Evolutionary conservation across 495 filamentous ascomycete species (phyloP).

Genomic region (Parathielavia appendiculata): DNA sequence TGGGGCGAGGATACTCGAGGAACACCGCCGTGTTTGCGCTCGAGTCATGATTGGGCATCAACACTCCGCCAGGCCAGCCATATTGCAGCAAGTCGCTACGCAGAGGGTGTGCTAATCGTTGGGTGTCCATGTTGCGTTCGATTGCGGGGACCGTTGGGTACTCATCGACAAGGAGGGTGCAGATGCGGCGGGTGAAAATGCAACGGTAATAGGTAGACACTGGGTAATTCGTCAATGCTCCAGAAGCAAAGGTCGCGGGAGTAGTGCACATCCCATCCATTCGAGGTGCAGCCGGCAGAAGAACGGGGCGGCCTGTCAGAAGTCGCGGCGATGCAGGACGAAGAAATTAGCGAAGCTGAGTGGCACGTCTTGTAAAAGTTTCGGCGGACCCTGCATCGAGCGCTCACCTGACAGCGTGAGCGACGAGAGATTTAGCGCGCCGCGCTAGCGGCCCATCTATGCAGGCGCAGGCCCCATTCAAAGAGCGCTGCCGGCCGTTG

Average conservation of each 20-base stretch:
- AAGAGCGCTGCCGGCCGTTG: constrained; percentile 1
- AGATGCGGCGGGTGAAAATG: constrained; percentile 17
- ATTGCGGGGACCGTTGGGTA: constrained; percentile 31
- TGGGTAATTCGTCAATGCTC: constrained; percentile 26
- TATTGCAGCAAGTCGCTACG: neutral
- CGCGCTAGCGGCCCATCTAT: constrained; percentile 5
- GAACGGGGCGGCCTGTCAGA: constrained; percentile 33
- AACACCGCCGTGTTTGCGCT: constrained; percentile 27
- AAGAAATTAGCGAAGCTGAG: constrained; percentile 24
- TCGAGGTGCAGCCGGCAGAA: constrained; percentile 15
- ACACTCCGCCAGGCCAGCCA: neutral
- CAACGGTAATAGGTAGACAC: constrained; percentile 22
- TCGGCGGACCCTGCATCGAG: constrained; percentile 22
- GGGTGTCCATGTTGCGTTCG: constrained; percentile 25
- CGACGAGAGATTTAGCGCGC: constrained; percentile 23
- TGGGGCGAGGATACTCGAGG: constrained; percentile 11
- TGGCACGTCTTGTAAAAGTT: constrained; percentile 17
- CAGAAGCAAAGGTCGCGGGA: constrained; percentile 8
- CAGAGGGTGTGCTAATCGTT: constrained; percentile 23
- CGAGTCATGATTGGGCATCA: constrained; percentile 10
- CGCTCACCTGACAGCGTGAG: constrained; percentile 34
- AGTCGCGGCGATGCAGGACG: constrained; percentile 6
- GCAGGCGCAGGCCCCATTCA: too few relatives aligned
- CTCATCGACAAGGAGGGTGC: constrained; percentile 21
- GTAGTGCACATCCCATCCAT: constrained; percentile 15